Evolutionary conservation across 805 yeast species (phyloP), one percentile per base, ranked within the genome.

Genomic region (Yamadazyma sp.): DNA sequence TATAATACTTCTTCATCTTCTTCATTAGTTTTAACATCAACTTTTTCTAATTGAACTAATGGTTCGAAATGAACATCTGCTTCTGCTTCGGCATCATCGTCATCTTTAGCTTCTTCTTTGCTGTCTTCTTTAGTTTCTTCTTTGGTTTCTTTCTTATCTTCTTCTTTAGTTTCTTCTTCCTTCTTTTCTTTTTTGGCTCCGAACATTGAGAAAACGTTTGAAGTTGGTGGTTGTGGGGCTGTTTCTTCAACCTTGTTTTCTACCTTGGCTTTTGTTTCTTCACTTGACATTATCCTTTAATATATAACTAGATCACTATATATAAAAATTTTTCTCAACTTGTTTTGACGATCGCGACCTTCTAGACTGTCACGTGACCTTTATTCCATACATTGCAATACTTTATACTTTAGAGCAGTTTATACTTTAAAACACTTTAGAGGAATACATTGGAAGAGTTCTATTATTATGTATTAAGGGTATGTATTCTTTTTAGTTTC

Each of bases 31-130:
- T 89, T 91, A 47, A 91, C 95, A 24, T 93, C 98, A 31, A 93
- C 97, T 65, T 88, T 85, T 67, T 89, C 96, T 51, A 93, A 78
- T 65, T 86, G 85, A 43, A 93, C 97, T 45, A 93, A 70, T 34
- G 98, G 98, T 70, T 91, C 97, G 53, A 93, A 93, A 63, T 93
- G 96, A 44, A 93, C 91, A 52, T 85, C 88, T 38, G 80, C 83
- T 45, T 80, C 80, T 53, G 79, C 89, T 48, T 67, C 73, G 12
- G 47, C 65, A 11, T 75, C 82, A 5, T 65, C 80, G 41, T 70
- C 83, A 14, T 75, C 82, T 17, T 75, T 84, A 27, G 55, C 56
- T 31, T 53, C 52, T 27, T 55, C 52, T 39, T 54, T 51, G 12
- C 43, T 44, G 25, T 49, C 56, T 35, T 53, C 51, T 35, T 53